These are phyloP conservation scores for Neohortaea acidophila DNA, from an alignment of 495 filamentous ascomycete genomes.

Conservation along the genomic window DNA sequence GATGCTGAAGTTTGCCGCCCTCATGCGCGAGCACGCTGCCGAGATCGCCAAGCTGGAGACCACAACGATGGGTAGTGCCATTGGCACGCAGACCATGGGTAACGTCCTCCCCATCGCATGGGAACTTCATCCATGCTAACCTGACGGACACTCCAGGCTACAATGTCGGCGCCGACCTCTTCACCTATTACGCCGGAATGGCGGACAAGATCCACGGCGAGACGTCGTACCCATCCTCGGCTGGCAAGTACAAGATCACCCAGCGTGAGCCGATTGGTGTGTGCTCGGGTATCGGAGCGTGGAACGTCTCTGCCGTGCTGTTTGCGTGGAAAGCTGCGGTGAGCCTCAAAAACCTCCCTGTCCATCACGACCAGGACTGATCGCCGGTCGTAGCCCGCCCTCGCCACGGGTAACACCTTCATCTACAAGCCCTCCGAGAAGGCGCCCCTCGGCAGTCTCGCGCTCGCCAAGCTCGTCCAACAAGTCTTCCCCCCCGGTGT, in stretches of 20 bases:
- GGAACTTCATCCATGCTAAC: background rate
- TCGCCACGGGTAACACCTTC: constrained; percentile 65
- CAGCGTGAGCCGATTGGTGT: constrained; percentile 24
- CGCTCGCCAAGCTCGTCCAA: constrained; percentile 50
- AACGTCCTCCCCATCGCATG: too few relatives aligned
- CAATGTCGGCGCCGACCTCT: background rate
- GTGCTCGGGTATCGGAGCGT: constrained; percentile 22
- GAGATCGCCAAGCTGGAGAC: constrained; percentile 5
- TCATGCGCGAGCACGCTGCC: constrained; percentile 24
- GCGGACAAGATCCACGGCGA: constrained; percentile 8
- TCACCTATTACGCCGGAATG: constrained; percentile 6
- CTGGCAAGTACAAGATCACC: constrained; percentile 20
- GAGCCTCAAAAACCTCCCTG: constrained; percentile 21
- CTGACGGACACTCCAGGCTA: background rate
- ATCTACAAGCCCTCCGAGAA: constrained; percentile 64
- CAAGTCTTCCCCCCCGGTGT: constrained; percentile 50
- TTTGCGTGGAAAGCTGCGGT: constrained; percentile 18
- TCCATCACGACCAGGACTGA: too few relatives aligned
- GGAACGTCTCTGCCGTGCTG: constrained; percentile 18
- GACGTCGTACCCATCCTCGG: background rate
- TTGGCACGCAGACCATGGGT: background rate
- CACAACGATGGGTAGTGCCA: constrained; percentile 1
- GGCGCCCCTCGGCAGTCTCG: constrained; percentile 58
- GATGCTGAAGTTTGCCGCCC: constrained; percentile 25
- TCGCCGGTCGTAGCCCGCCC: constrained; percentile 34